Evolutionary conservation across 306 rosid genomes (phyloP).

Genomic region (Vigna hirtella): DNA sequence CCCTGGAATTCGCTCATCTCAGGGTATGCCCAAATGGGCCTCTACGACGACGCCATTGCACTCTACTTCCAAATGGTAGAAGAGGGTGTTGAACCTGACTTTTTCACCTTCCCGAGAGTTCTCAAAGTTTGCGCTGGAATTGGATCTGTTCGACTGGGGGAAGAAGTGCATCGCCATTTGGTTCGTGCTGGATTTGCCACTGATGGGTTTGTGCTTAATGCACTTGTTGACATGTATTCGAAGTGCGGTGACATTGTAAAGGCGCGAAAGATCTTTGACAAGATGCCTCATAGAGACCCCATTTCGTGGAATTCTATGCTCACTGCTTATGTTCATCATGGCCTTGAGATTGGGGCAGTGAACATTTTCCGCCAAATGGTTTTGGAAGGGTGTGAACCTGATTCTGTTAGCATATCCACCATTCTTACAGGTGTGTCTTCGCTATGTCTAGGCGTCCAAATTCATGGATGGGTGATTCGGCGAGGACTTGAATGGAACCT

Average conservation of each 20-base stretch:
- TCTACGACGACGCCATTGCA: constrained; percentile 81
- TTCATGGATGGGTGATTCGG: constrained; percentile 84
- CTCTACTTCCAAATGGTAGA: constrained; percentile 94
- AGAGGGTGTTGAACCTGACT: constrained; percentile 74
- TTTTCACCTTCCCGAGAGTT: constrained; percentile 79
- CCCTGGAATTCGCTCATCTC: constrained; percentile 91
- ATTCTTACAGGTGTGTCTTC: constrained; percentile 57
- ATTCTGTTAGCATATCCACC: constrained; percentile 66
- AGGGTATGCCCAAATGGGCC: constrained; percentile 72
- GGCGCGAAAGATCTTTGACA: constrained; percentile 71
- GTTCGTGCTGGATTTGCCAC: constrained; percentile 67
- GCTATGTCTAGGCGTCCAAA: constrained; percentile 55
- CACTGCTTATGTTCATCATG: constrained; percentile 70
- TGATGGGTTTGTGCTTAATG: constrained; percentile 80
- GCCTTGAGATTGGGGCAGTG: constrained; percentile 64
- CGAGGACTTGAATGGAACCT: constrained; percentile 66
- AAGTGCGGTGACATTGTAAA: constrained; percentile 91
- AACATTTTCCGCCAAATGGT: constrained; percentile 63
- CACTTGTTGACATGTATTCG: constrained; percentile 86
- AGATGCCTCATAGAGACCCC: constrained; percentile 60
- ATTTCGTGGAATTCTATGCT: constrained; percentile 95
- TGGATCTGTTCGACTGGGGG: constrained; percentile 76
- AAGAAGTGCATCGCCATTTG: constrained; percentile 73
- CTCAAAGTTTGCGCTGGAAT: constrained; percentile 85
- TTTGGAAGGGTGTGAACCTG: constrained; percentile 64